phyloP scores from a whole-genome alignment of 192 early-diverging fungal genomes.

The Rhizophlyctis rosea region DNA sequence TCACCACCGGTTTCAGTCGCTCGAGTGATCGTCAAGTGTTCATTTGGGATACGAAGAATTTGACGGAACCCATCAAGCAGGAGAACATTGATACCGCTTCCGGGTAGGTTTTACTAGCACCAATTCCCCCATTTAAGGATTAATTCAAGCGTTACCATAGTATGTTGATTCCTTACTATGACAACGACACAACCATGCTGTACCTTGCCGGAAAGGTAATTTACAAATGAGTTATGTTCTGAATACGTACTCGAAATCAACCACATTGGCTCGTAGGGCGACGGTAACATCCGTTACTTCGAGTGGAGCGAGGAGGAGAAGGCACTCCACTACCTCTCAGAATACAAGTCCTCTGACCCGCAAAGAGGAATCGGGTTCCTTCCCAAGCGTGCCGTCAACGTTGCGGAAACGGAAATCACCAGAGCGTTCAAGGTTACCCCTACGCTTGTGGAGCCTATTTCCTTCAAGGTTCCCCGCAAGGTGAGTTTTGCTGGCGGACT shows the following conservation, averaged over 20 bases:
- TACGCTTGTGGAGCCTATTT: slow-evolving; percentile 89
- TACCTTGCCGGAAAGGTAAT: slow-evolving; percentile 89
- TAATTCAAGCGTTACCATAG: slow-evolving; percentile 36
- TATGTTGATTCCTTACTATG: slow-evolving; percentile 96
- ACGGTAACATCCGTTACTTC: slow-evolving; percentile 98
- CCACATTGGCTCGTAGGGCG: slow-evolving; percentile 50
- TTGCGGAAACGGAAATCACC: slow-evolving; percentile 86
- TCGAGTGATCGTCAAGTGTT: slow-evolving; percentile 92
- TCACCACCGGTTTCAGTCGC: slow-evolving; percentile 91
- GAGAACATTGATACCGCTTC: slow-evolving; percentile 87
- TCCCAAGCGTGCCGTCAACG: slow-evolving; percentile 88
- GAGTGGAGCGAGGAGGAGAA: slow-evolving; percentile 93
- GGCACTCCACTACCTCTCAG: slow-evolving; percentile 73
- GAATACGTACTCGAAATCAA: not conserved
- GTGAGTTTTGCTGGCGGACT: slow-evolving; percentile 36
- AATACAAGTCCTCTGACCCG: slow-evolving; percentile 86
- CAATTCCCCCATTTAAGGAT: not conserved
- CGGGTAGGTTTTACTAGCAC: slow-evolving; percentile 39
- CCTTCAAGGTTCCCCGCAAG: slow-evolving; percentile 94
- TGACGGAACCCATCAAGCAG: slow-evolving; percentile 70
- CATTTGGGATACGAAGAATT: slow-evolving; percentile 76
- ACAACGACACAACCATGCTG: slow-evolving; percentile 84
- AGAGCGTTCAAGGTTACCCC: slow-evolving; percentile 91
- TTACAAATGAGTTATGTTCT: not conserved
- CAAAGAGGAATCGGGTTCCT: slow-evolving; percentile 91